phyloP scores from a whole-genome alignment of 257 asterid species.

The Lycium barbarum region DNA sequence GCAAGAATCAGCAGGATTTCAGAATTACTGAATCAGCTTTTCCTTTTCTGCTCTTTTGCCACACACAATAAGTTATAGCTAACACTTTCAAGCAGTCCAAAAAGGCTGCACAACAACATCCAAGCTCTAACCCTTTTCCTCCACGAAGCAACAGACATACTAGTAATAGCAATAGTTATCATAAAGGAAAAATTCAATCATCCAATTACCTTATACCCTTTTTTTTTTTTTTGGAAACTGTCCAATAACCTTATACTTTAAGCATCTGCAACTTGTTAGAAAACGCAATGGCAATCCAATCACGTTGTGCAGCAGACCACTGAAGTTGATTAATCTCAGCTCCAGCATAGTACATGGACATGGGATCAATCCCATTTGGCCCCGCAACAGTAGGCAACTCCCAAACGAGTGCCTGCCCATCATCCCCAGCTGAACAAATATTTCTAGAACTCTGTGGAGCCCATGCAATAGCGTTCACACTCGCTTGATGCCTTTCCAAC shows the following conservation, averaged over 20 bases:
- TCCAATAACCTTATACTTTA: conserved; percentile 63
- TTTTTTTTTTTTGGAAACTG: too few species aligned
- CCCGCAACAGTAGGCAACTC: conserved; percentile 92
- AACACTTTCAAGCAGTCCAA: background rate
- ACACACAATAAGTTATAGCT: background rate
- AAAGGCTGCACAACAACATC: background rate
- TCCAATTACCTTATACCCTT: conserved; percentile 53
- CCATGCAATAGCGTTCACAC: conserved; percentile 93
- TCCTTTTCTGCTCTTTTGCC: conserved; percentile 8
- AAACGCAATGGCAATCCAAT: conserved; percentile 87
- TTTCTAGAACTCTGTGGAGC: conserved; percentile 92
- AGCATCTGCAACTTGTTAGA: conserved; percentile 89
- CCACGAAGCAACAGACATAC: background rate
- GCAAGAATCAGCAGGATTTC: background rate
- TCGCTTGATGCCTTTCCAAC: conserved; percentile 79
- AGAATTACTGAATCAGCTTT: background rate
- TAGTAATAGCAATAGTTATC: background rate
- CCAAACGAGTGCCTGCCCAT: conserved; percentile 88
- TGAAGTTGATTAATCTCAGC: conserved; percentile 90
- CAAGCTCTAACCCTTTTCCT: background rate
- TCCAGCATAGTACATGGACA: conserved; percentile 69
- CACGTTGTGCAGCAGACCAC: conserved; percentile 84
- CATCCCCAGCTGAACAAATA: conserved; percentile 91
- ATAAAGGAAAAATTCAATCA: conserved; percentile 6
- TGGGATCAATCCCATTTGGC: conserved; percentile 90